Conservation (phyloP, 2,329 filamentous ascomycete genomes). For the Chrysosphaeria jannelii region DNA sequence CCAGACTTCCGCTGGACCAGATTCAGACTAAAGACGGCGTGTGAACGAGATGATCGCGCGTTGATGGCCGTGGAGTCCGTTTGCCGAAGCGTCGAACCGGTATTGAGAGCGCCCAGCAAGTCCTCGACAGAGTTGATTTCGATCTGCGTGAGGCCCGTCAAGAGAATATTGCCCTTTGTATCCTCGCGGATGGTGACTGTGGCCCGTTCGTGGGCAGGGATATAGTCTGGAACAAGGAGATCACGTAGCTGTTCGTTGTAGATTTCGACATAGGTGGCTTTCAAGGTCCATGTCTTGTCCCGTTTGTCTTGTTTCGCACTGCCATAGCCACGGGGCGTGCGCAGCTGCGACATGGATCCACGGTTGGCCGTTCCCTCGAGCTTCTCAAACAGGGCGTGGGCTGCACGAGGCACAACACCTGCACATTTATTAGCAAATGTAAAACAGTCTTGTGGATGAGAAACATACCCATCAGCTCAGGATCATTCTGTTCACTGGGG, state of each 20-base stretch:
- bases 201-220: slow-evolving; percentile 36
- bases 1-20: slow-evolving; percentile 57
- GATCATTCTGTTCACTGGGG: slow-evolving; percentile 41
- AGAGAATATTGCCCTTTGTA: slow-evolving; percentile 70
- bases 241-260: slow-evolving; percentile 94
- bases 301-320: too few species aligned
- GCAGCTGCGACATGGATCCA: slow-evolving; percentile 44
- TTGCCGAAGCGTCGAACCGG: slow-evolving; percentile 79
- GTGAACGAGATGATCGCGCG: slow-evolving; percentile 86
- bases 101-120: slow-evolving; percentile 62
- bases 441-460: background rate
- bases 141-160: slow-evolving; percentile 69
- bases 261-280: slow-evolving; percentile 86
- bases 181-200: slow-evolving; percentile 85
- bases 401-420: slow-evolving; percentile 92
- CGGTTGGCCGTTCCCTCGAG: slow-evolving; percentile 31
- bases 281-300: slow-evolving; percentile 70
- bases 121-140: slow-evolving; percentile 81
- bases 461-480: slow-evolving; percentile 44
- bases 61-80: slow-evolving; percentile 95
- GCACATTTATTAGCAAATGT: slow-evolving; percentile 1
- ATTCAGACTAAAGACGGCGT: slow-evolving; percentile 90
- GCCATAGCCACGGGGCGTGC: slow-evolving; percentile 44
- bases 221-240: slow-evolving; percentile 49
- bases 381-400: slow-evolving; percentile 61